Percentiles rank a stretch among this genome's conserved stretches.
Evolutionary conservation across 2,329 filamentous ascomycete species (phyloP).

Genomic region (Lasiodiplodia theobromae): DNA sequence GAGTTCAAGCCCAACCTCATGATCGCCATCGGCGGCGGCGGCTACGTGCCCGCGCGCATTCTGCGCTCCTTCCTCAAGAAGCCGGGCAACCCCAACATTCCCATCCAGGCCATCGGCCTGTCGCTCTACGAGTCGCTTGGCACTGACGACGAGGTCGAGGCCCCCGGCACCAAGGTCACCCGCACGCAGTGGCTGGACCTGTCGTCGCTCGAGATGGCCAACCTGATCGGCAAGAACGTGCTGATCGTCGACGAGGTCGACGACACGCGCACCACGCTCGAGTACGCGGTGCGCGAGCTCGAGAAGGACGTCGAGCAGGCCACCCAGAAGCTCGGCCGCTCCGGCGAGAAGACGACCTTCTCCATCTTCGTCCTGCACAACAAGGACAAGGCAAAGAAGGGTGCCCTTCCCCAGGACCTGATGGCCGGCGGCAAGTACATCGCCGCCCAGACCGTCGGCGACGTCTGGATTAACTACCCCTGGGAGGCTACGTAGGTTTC

Average conservation of each 20-base stretch:
- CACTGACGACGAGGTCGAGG: conserved; percentile 70
- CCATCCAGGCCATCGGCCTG: conserved; percentile 97
- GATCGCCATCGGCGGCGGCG: conserved; percentile 97
- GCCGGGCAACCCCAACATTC: conserved; percentile 87
- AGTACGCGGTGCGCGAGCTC: conserved; percentile 91
- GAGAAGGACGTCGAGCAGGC: conserved; percentile 92
- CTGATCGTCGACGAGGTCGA: conserved; percentile 96
- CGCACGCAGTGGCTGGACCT: conserved; percentile 98
- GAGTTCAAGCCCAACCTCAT: conserved; percentile 93
- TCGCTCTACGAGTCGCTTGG: conserved; percentile 91
- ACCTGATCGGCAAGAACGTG: conserved; percentile 88
- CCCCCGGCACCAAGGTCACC: conserved; percentile 90
- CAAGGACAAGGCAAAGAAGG: conserved; percentile 98
- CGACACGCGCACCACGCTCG: conserved; percentile 90
- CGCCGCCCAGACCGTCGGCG: conserved; percentile 86
- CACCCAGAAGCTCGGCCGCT: conserved; percentile 72
- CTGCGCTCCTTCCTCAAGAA: conserved; percentile 97
- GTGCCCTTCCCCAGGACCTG: conserved; percentile 79
- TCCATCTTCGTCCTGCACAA: conserved; percentile 97
- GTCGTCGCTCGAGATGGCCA: conserved; percentile 82
- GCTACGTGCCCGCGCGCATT: conserved; percentile 96
- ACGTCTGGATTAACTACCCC: conserved; percentile 98
- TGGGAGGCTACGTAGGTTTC: conserved; percentile 82
- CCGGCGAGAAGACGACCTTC: conserved; percentile 81
- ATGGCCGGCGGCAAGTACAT: conserved; percentile 75